Percentiles rank a stretch among this genome's conserved stretches.
phyloP scores from a whole-genome alignment of 2,329 filamentous ascomycete genomes.

The Beauveria sp. region DNA sequence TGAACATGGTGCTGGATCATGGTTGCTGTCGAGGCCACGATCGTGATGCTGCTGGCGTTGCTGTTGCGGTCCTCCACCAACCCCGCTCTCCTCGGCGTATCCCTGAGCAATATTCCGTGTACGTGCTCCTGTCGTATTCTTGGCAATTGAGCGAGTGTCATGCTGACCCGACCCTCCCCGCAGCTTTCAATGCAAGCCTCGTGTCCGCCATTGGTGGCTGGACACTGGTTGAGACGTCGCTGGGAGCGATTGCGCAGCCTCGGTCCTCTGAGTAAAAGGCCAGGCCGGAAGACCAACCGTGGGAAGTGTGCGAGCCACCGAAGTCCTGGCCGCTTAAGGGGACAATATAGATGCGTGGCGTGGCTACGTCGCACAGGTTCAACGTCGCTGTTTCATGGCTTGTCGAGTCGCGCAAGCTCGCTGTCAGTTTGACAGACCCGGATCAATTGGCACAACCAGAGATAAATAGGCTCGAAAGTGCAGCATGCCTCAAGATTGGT shows the following conservation, averaged over 20 bases:
- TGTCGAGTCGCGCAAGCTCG: constrained; percentile 20
- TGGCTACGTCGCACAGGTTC: constrained; percentile 9
- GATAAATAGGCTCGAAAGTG: constrained; percentile 22
- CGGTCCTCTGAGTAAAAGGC: constrained; percentile 20
- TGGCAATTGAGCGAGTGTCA: not conserved
- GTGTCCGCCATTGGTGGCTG: constrained; percentile 28
- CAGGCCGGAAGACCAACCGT: constrained; percentile 14
- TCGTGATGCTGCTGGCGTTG: constrained; percentile 38
- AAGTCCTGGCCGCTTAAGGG: constrained; percentile 16
- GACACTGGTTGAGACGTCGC: constrained; percentile 21
- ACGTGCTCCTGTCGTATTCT: not conserved
- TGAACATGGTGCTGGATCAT: constrained; percentile 38
- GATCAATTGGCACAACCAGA: constrained; percentile 17
- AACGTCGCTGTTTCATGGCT: constrained; percentile 15
- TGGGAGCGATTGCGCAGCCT: constrained; percentile 21
- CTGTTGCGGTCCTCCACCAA: constrained; percentile 30
- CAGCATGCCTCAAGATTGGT: constrained; percentile 29
- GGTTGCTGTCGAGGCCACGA: constrained; percentile 26
- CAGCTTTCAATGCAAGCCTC: constrained; percentile 21
- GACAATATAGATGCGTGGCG: constrained; percentile 7
- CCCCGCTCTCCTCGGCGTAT: constrained; percentile 23
- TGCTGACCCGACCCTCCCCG: not conserved
- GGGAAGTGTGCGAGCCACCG: constrained; percentile 20
- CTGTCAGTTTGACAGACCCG: constrained; percentile 12
- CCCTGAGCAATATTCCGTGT: constrained; percentile 21